Evolutionary conservation across 2,329 filamentous ascomycete genomes (phyloP).

Genomic region (Akanthomyces lecanii): DNA sequence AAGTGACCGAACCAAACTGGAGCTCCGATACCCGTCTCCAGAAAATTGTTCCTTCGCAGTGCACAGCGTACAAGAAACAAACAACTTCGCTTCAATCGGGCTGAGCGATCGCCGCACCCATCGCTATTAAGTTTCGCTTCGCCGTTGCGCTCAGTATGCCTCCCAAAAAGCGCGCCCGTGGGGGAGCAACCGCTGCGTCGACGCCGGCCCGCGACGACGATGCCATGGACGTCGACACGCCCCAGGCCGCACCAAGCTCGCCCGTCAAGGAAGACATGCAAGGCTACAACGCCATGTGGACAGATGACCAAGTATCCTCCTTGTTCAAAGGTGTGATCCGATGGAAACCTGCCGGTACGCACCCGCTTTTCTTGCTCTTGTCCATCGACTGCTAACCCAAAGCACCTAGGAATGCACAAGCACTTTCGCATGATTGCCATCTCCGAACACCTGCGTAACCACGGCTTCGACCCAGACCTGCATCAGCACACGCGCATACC

Average conservation of each 20-base stretch:
- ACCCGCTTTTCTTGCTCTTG: neutral
- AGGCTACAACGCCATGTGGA: constrained; percentile 69
- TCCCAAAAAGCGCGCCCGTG: constrained; percentile 64
- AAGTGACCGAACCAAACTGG: neutral
- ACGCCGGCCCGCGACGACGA: constrained; percentile 53
- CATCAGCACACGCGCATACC: constrained; percentile 80
- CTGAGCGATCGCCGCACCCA: neutral
- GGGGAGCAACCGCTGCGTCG: constrained; percentile 54
- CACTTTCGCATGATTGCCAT: constrained; percentile 91
- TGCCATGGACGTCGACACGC: constrained; percentile 56
- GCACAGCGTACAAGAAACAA: neutral
- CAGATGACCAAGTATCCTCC: constrained; percentile 89
- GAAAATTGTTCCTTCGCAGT: neutral
- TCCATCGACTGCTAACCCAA: neutral
- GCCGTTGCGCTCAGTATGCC: constrained; percentile 47
- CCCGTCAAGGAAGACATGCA: constrained; percentile 31
- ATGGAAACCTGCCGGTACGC: constrained; percentile 88
- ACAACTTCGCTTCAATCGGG: constrained; percentile 1
- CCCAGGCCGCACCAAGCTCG: constrained; percentile 40
- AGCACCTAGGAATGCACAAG: constrained; percentile 73
- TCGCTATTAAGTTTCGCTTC: neutral
- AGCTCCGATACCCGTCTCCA: neutral
- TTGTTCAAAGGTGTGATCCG: constrained; percentile 88
- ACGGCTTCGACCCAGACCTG: constrained; percentile 69
- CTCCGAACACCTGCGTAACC: constrained; percentile 71